These are phyloP conservation scores for Salicornia ramosissima DNA, from an alignment of 148 eudicot species.

Conservation along the genomic window DNA sequence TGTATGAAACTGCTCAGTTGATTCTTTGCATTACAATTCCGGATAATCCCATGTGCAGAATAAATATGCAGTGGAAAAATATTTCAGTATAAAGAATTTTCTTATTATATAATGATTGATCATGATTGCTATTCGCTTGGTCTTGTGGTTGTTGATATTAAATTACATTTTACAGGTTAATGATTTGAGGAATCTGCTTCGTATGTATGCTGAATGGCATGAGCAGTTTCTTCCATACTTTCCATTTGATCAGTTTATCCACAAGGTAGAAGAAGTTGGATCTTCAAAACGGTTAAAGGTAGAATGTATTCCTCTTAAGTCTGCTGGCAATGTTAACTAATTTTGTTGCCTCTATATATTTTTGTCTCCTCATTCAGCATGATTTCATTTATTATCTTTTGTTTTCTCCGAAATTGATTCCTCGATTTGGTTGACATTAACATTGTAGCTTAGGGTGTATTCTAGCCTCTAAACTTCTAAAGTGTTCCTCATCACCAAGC, in stretches of 20 bases:
- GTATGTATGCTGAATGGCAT: constrained; percentile 88
- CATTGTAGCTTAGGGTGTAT: neutral
- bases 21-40: neutral
- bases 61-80: neutral
- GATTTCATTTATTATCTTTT: neutral
- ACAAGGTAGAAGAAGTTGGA: constrained; percentile 88
- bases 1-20: neutral
- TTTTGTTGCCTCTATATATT: neutral
- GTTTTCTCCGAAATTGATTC: neutral
- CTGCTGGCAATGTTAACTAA: neutral
- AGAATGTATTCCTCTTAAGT: constrained; percentile 9
- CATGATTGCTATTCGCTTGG: neutral
- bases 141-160: neutral
- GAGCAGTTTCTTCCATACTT: constrained; percentile 78
- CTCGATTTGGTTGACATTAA: neutral
- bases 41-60: neutral
- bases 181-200: constrained; percentile 70
- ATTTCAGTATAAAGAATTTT: neutral
- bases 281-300: constrained; percentile 75
- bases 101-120: neutral
- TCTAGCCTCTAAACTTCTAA: neutral
- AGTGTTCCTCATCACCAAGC: neutral
- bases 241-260: constrained; percentile 77
- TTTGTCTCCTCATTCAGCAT: neutral
- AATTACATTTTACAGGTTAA: constrained; percentile 42